Evolutionary conservation across 331 rosid genomes (phyloP).

Genomic region (Telfairia occidentalis): DNA sequence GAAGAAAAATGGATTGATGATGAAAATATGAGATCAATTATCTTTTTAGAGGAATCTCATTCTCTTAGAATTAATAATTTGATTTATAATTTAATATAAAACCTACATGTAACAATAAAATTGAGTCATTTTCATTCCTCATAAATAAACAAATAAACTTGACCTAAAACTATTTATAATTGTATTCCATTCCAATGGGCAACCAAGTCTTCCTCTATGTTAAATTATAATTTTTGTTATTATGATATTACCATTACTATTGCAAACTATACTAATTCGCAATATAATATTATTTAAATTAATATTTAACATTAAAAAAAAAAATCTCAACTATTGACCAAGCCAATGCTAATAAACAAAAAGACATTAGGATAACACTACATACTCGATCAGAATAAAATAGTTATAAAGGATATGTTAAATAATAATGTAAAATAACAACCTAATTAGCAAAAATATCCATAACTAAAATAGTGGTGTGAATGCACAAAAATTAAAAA

Average conservation of each 20-base stretch:
- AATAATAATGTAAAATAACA: neutral
- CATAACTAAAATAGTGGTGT: neutral
- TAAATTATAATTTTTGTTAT: neutral
- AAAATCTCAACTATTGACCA: neutral
- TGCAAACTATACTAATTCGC: neutral
- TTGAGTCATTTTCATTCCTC: neutral
- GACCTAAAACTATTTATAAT: neutral
- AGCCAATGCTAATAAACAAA: neutral
- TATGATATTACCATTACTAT: neutral
- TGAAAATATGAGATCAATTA: neutral
- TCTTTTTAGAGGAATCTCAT: neutral
- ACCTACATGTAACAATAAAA: neutral
- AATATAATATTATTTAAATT: neutral
- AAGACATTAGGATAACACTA: neutral
- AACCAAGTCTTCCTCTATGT: neutral
- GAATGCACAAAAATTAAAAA: neutral
- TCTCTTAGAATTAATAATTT: neutral
- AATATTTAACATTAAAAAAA: neutral
- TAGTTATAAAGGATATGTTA: slow-evolving; percentile 3
- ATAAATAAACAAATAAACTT: neutral
- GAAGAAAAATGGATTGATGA: too few relatives aligned
- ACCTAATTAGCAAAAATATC: neutral
- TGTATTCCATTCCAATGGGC: neutral
- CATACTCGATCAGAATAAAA: neutral
- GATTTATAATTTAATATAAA: neutral